Conservation (phyloP, 1,284 basidiomycete genomes). For the Tranzscheliella williamsii region DNA sequence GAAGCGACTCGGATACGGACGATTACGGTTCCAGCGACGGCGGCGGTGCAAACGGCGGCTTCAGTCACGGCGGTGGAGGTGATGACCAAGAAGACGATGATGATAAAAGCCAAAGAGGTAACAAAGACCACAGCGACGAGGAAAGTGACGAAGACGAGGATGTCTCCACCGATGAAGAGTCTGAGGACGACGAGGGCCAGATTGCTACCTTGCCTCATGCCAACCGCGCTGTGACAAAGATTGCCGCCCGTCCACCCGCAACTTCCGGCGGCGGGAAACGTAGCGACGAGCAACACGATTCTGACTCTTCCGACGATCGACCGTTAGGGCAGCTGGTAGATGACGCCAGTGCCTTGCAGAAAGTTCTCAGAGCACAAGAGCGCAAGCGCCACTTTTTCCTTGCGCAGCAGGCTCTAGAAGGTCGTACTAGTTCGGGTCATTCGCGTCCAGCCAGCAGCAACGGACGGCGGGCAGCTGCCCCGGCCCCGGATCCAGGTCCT, state of each 20-base stretch:
- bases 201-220: no score
- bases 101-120: no score
- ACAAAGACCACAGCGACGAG: conserved; percentile 11
- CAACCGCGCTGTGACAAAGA: no score
- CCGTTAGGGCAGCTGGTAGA: conserved; percentile 38
- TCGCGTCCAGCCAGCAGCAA: conserved; percentile 1
- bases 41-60: conserved; percentile 28
- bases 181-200: conserved; percentile 40
- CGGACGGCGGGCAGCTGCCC: conserved; percentile 5
- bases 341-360: conserved; percentile 34
- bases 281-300: conserved; percentile 5
- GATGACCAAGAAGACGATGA: conserved; percentile 15
- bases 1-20: conserved; percentile 29
- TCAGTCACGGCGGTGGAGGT: conserved; percentile 3
- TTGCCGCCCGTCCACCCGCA: no score
- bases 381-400: conserved; percentile 34
- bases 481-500: background rate
- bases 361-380: conserved; percentile 28
- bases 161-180: conserved; percentile 36
- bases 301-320: conserved; percentile 39
- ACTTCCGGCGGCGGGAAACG: background rate
- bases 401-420: conserved; percentile 23
- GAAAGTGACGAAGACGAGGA: conserved; percentile 8
- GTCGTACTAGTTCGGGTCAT: conserved; percentile 9
- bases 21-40: conserved; percentile 53